Conservation (phyloP, 495 filamentous ascomycete genomes). For the Hypomontagnella monticulosa region DNA sequence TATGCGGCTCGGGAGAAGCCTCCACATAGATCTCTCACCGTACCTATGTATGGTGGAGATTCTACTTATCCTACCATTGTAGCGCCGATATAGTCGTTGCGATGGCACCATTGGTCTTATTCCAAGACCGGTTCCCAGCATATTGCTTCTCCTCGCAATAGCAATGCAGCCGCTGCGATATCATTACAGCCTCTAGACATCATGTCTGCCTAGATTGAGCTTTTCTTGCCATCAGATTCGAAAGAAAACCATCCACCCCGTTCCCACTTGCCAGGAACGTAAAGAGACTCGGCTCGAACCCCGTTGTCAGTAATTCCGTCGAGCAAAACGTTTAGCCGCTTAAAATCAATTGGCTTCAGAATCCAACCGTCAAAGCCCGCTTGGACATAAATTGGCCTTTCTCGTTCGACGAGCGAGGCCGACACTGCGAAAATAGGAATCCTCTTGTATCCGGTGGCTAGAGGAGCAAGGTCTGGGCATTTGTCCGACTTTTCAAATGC, state of each 20-base stretch:
- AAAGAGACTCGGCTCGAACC: conserved; percentile 59
- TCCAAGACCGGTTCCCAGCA: no score
- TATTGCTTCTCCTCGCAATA: no score
- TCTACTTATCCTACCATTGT: no score
- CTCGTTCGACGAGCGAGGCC: conserved; percentile 79
- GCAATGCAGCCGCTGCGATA: no score
- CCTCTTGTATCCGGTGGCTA: conserved; percentile 61
- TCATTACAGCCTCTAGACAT: neutral
- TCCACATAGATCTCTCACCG: no score
- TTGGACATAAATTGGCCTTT: conserved; percentile 75
- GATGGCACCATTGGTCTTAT: no score
- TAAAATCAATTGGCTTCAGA: conserved; percentile 78
- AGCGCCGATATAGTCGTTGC: no score
- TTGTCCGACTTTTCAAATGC: conserved; percentile 66
- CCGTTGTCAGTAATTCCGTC: conserved; percentile 63
- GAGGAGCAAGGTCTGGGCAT: conserved; percentile 54
- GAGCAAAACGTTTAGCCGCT: conserved; percentile 69
- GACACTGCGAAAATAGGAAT: conserved; percentile 92
- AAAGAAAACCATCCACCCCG: conserved; percentile 73
- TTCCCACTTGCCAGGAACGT: conserved; percentile 75
- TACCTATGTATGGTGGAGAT: no score
- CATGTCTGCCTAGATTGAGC: neutral
- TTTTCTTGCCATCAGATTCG: neutral
- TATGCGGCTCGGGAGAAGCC: neutral
- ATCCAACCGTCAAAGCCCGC: conserved; percentile 94